phyloP scores from a whole-genome alignment of 805 yeast species.

The Wickerhamomyces alni region DNA sequence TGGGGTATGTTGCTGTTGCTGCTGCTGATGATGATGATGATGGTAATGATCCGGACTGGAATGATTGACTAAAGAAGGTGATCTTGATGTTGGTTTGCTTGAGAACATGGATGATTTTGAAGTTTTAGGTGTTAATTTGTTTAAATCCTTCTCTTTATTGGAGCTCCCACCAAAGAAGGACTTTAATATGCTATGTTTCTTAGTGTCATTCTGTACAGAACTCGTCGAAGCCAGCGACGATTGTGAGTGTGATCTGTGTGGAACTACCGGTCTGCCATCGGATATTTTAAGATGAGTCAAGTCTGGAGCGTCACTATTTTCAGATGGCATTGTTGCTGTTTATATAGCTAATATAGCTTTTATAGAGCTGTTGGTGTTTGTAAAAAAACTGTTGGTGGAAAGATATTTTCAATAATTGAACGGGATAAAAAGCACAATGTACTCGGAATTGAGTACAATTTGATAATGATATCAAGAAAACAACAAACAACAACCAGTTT shows the following conservation, averaged over 20 bases:
- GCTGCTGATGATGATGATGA: constrained; percentile 1
- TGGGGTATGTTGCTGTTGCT: not conserved
- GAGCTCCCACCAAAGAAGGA: constrained; percentile 1
- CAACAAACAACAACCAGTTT: too few species aligned
- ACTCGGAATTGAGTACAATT: too few species aligned
- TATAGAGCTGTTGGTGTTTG: too few species aligned
- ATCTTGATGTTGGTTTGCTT: constrained; percentile 15
- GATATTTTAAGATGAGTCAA: constrained; percentile 1
- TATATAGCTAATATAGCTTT: too few species aligned
- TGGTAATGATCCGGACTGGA: constrained; percentile 12
- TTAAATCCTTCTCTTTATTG: constrained; percentile 7
- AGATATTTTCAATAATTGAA: too few species aligned
- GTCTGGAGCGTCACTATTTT: constrained; percentile 1
- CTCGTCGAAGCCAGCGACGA: constrained; percentile 7
- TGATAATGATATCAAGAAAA: too few species aligned
- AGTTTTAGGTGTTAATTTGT: constrained; percentile 21
- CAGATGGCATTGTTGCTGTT: not conserved
- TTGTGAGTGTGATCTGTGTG: constrained; percentile 4
- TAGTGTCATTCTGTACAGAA: constrained; percentile 5
- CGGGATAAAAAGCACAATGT: too few species aligned
- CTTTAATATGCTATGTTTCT: constrained; percentile 5
- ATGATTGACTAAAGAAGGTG: constrained; percentile 15
- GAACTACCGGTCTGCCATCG: not conserved
- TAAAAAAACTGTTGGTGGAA: too few species aligned
- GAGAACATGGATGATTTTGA: constrained; percentile 21